phyloP scores from a whole-genome alignment of 2,329 filamentous ascomycete genomes.

The Macrophomina phaseolina region DNA sequence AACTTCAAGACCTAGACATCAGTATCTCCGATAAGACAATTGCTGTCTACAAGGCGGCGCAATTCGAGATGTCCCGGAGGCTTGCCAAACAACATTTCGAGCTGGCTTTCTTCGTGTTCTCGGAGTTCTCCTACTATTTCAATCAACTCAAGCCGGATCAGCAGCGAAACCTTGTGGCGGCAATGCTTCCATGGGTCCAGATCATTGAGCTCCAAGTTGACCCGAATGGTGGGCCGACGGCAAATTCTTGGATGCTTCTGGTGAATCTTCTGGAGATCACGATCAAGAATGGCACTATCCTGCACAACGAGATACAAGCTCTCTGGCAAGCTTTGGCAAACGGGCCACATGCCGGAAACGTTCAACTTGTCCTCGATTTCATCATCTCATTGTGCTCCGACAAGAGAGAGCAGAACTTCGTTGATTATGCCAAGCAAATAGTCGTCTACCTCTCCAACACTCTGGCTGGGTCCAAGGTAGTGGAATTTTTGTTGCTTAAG shows the following conservation, averaged over 20 bases:
- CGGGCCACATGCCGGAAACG: slow-evolving; percentile 90
- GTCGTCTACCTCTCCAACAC: slow-evolving; percentile 94
- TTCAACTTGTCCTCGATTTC: slow-evolving; percentile 92
- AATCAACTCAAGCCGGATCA: slow-evolving; percentile 81
- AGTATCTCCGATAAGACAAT: slow-evolving; percentile 98
- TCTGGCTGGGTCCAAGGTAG: slow-evolving; percentile 83
- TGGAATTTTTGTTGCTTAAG: slow-evolving; percentile 90
- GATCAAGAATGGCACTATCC: slow-evolving; percentile 82
- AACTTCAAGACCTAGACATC: slow-evolving; percentile 96
- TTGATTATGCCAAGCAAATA: slow-evolving; percentile 97
- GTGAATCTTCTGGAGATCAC: slow-evolving; percentile 97
- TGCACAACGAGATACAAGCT: slow-evolving; percentile 97
- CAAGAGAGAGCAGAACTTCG: slow-evolving; percentile 94
- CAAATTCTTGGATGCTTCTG: slow-evolving; percentile 90
- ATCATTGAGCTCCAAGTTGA: slow-evolving; percentile 91
- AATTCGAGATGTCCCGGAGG: slow-evolving; percentile 93
- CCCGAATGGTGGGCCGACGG: slow-evolving; percentile 87
- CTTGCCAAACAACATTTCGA: slow-evolving; percentile 88
- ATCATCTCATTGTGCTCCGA: slow-evolving; percentile 94
- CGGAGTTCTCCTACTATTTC: slow-evolving; percentile 93
- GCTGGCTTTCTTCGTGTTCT: slow-evolving; percentile 91
- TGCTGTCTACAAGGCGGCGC: slow-evolving; percentile 94
- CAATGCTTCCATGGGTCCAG: slow-evolving; percentile 95
- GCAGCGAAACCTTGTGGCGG: slow-evolving; percentile 92
- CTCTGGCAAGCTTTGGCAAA: slow-evolving; percentile 96